These are phyloP conservation scores for Podospora pseudopauciseta DNA, from an alignment of 495 filamentous ascomycete species.

Conservation along the genomic window DNA sequence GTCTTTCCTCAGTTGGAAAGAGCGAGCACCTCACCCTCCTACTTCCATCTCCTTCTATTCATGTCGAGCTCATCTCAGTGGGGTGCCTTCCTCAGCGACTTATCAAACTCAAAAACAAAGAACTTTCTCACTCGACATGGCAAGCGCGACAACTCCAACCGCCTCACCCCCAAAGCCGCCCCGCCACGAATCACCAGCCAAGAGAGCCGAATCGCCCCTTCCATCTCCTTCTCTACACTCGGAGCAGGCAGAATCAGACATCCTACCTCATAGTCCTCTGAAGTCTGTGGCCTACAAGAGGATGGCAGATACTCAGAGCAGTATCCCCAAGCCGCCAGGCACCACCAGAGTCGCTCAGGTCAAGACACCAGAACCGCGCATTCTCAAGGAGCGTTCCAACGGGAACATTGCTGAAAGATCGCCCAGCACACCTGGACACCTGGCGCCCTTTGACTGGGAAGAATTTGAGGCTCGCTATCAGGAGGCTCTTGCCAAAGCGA, in stretches of 20 bases:
- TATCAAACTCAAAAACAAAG: not conserved
- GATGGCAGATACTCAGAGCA: conserved; percentile 22
- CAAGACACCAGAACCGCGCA: conserved; percentile 36
- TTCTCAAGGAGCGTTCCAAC: conserved; percentile 28
- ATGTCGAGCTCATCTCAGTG: not conserved
- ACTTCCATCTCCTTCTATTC: not conserved
- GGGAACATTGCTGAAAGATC: conserved; percentile 25
- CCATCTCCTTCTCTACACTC: conserved; percentile 15
- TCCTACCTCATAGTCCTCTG: conserved; percentile 1
- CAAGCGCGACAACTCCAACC: conserved; percentile 21
- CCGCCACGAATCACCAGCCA: conserved; percentile 13
- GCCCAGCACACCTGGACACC: conserved; percentile 44
- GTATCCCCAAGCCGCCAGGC: conserved; percentile 18
- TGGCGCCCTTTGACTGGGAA: conserved; percentile 60
- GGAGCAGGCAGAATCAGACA: conserved; percentile 12
- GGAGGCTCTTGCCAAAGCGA: conserved; percentile 55
- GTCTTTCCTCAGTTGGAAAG: not conserved
- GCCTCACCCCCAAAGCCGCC: conserved; percentile 15
- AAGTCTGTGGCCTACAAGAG: conserved; percentile 14
- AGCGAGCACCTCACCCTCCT: not conserved
- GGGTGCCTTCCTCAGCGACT: not conserved
- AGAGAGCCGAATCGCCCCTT: conserved; percentile 24
- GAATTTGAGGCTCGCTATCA: conserved; percentile 62
- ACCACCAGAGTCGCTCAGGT: conserved; percentile 20
- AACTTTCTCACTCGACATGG: conserved; percentile 16